Percentiles rank a stretch among this genome's conserved stretches.
Conservation (phyloP, 2,329 filamentous ascomycete species). For the Alternaria arbusti region DNA sequence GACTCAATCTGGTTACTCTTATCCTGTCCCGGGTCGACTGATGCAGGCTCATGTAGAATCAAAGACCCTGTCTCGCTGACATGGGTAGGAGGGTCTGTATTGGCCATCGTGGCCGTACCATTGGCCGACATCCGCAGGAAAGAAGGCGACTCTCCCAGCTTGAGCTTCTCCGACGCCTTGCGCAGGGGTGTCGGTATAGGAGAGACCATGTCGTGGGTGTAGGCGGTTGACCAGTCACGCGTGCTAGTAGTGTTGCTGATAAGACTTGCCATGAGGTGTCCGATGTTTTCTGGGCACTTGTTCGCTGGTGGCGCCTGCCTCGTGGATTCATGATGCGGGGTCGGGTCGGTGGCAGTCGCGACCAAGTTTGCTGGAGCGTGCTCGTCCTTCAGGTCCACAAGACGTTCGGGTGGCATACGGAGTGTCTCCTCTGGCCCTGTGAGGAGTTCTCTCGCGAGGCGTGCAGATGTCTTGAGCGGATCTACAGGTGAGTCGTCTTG, state of each 20-base stretch:
- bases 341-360: background rate
- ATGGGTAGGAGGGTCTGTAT: background rate
- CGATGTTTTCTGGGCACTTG: constrained; percentile 15
- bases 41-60: background rate
- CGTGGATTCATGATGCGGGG: background rate
- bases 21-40: background rate
- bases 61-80: background rate
- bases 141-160: constrained; percentile 2
- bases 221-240: background rate
- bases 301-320: background rate
- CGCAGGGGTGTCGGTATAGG: constrained; percentile 24
- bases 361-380: background rate
- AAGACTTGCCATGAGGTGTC: constrained; percentile 22
- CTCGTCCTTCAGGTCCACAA: background rate
- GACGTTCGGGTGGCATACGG: background rate
- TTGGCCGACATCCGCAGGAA: background rate
- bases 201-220: background rate
- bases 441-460: background rate
- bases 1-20: background rate
- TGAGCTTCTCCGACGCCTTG: constrained; percentile 20
- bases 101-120: background rate
- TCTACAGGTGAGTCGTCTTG: background rate
- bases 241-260: background rate
- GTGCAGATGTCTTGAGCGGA: background rate
- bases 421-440: background rate